Evolutionary conservation across 306 rosid genomes (phyloP).

Genomic region (Psophocarpus tetragonolobus): DNA sequence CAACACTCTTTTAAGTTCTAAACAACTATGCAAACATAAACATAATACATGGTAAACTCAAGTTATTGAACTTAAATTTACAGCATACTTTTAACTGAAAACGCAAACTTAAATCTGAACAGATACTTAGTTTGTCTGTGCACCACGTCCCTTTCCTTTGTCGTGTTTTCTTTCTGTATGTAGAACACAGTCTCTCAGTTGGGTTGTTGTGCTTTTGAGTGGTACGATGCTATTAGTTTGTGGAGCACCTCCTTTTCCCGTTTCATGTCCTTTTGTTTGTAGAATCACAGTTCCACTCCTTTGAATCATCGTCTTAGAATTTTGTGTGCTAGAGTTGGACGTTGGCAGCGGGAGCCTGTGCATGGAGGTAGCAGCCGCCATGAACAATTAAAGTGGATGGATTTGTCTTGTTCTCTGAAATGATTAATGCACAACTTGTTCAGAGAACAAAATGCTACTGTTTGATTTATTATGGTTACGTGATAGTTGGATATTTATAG

Average conservation of each 20-base stretch:
- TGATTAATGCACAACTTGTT: too few species aligned
- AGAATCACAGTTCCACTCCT: neutral
- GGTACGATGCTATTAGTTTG: neutral
- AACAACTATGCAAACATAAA: too few species aligned
- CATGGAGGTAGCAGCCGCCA: slow-evolving; percentile 5
- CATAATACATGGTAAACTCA: too few species aligned
- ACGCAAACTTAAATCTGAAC: too few species aligned
- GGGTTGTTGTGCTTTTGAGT: neutral
- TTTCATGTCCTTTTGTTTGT: neutral
- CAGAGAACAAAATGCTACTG: neutral
- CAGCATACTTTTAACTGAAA: too few species aligned
- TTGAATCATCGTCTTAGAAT: neutral
- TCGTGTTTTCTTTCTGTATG: neutral
- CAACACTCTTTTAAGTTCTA: too few species aligned
- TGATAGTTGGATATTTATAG: too few species aligned
- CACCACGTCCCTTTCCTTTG: neutral
- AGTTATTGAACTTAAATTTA: too few species aligned
- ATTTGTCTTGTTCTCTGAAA: too few species aligned
- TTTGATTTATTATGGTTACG: neutral
- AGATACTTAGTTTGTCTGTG: neutral
- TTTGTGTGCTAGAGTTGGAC: neutral
- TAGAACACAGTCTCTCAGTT: neutral
- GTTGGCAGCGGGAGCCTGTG: neutral
- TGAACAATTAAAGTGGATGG: neutral
- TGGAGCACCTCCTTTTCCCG: neutral